Conservation (phyloP, 495 filamentous ascomycete species). For the Penicillium maclennaniae region DNA sequence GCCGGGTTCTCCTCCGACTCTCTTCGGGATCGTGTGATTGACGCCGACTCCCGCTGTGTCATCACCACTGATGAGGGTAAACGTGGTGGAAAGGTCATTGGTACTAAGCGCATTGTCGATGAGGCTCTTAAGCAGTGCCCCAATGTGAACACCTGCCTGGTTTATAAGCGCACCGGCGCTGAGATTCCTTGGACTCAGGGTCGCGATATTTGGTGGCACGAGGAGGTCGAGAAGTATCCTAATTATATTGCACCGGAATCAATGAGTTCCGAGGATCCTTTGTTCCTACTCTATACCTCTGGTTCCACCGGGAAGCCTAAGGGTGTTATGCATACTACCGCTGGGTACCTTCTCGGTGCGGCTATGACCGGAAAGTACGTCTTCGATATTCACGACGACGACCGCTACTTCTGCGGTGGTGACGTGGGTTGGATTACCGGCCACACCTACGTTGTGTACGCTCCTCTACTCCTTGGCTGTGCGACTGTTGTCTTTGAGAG, state of each 20-base stretch:
- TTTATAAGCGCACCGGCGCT: slow-evolving; percentile 92
- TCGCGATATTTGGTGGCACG: slow-evolving; percentile 96
- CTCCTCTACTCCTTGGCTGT: slow-evolving; percentile 86
- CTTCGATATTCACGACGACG: slow-evolving; percentile 93
- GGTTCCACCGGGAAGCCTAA: slow-evolving; percentile 98
- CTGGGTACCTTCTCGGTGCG: slow-evolving; percentile 87
- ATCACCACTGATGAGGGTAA: slow-evolving; percentile 98
- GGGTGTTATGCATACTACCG: slow-evolving; percentile 98
- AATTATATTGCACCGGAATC: slow-evolving; percentile 81
- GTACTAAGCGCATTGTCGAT: slow-evolving; percentile 98
- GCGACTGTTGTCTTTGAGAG: slow-evolving; percentile 98
- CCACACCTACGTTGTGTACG: slow-evolving; percentile 99
- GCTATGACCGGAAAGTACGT: slow-evolving; percentile 96
- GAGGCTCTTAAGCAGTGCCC: slow-evolving; percentile 97
- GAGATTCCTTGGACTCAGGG: slow-evolving; percentile 88
- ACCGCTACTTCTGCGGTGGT: slow-evolving; percentile 95
- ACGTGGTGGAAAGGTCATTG: slow-evolving; percentile 95
- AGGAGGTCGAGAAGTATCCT: slow-evolving; percentile 94
- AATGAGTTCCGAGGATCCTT: slow-evolving; percentile 89
- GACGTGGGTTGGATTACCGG: slow-evolving; percentile 99
- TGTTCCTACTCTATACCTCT: slow-evolving; percentile 97
- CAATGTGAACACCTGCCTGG: slow-evolving; percentile 77
- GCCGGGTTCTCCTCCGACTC: slow-evolving; percentile 98
- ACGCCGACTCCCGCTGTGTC: slow-evolving; percentile 84
- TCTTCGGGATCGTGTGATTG: slow-evolving; percentile 89